Conservation (phyloP, 768 basidiomycete genomes). For the Boletus eberwhitei region DNA sequence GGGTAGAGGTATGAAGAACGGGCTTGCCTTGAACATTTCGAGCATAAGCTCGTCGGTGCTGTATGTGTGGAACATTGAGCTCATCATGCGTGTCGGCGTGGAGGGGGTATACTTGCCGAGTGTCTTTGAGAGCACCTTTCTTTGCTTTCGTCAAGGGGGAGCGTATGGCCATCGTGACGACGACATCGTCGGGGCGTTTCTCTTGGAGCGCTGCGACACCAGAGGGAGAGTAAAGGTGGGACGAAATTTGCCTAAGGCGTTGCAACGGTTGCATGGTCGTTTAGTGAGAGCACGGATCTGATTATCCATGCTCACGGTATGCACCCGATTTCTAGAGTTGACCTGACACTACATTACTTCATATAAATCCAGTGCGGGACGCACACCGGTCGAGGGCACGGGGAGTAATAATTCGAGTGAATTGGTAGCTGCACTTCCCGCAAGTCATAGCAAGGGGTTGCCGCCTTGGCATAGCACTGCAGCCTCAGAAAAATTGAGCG, state of each 20-base stretch:
- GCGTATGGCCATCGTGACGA: slow-evolving; percentile 77
- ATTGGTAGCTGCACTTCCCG: too few species aligned
- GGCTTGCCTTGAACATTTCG: slow-evolving; percentile 70
- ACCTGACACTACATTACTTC: neutral
- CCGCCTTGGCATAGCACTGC: too few species aligned
- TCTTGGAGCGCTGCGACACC: slow-evolving; percentile 52
- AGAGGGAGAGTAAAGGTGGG: slow-evolving; percentile 48
- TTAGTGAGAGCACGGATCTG: neutral
- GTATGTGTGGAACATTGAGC: slow-evolving; percentile 11
- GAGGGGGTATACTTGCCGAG: slow-evolving; percentile 39
- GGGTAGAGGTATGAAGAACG: neutral
- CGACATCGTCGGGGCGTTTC: slow-evolving; percentile 72
- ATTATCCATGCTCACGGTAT: too few species aligned
- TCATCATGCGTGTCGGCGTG: neutral
- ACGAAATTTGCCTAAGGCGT: slow-evolving; percentile 62
- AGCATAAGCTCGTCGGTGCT: slow-evolving; percentile 79
- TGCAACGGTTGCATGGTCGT: slow-evolving; percentile 41
- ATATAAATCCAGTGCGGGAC: too few species aligned
- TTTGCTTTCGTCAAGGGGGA: slow-evolving; percentile 74
- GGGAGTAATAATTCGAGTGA: too few species aligned
- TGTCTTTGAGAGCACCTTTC: slow-evolving; percentile 74
- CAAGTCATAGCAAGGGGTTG: too few species aligned
- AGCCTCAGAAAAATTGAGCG: too few species aligned
- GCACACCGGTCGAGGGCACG: too few species aligned
- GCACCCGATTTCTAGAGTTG: neutral